Conservation (phyloP, 2,329 filamentous ascomycete species). For the Lithohypha guttulata region DNA sequence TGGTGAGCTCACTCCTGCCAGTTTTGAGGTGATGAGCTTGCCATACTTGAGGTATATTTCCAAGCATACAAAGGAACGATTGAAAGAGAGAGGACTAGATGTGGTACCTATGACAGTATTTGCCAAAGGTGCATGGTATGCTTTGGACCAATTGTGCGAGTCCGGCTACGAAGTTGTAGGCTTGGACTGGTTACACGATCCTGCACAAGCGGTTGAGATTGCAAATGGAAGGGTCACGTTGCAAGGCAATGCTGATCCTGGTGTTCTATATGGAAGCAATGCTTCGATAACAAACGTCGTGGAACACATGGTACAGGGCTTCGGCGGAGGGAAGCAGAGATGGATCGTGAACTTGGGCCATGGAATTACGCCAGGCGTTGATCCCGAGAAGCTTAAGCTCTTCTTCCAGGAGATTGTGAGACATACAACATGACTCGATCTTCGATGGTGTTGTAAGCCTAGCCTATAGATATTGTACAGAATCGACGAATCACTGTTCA, state of each 20-base stretch:
- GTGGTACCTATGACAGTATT: slow-evolving; percentile 95
- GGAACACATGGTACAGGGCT: slow-evolving; percentile 77
- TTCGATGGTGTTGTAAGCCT: background rate
- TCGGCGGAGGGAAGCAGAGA: slow-evolving; percentile 69
- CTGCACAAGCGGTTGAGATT: slow-evolving; percentile 69
- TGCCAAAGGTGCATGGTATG: slow-evolving; percentile 95
- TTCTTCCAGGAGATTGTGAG: slow-evolving; percentile 65
- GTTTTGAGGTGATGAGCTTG: slow-evolving; percentile 75
- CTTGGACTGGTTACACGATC: slow-evolving; percentile 88
- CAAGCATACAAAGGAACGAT: slow-evolving; percentile 60
- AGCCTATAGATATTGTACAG: background rate
- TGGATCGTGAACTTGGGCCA: slow-evolving; percentile 98
- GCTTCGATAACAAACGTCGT: slow-evolving; percentile 74
- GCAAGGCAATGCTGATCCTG: slow-evolving; percentile 93
- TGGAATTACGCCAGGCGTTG: slow-evolving; percentile 91
- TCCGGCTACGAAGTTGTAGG: slow-evolving; percentile 89
- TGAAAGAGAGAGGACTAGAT: slow-evolving; percentile 64
- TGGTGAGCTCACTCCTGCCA: slow-evolving; percentile 73
- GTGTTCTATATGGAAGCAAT: slow-evolving; percentile 75
- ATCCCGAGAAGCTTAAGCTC: slow-evolving; percentile 85
- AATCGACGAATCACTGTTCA: slow-evolving; percentile 12
- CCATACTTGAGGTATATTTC: slow-evolving; percentile 82
- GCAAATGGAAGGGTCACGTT: slow-evolving; percentile 70
- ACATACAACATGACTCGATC: slow-evolving; percentile 3
- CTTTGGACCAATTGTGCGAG: slow-evolving; percentile 74